Evolutionary conservation across 805 yeast genomes (phyloP).

Genomic region (Lachancea nothofagi): DNA sequence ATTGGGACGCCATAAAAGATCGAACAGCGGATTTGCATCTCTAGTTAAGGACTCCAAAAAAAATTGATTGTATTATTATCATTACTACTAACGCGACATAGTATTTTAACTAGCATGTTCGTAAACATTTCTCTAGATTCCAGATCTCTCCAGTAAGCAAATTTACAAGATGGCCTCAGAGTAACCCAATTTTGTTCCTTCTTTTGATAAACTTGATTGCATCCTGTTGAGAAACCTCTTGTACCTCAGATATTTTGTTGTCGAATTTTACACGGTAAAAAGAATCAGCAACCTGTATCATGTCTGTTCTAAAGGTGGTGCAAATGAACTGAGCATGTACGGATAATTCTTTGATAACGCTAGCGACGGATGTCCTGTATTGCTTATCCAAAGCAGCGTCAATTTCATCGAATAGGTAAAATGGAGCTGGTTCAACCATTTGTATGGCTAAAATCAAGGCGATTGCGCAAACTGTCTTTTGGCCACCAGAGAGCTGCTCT

Average conservation of each 20-base stretch:
- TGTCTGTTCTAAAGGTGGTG: conserved; percentile 92
- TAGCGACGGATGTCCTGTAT: conserved; percentile 82
- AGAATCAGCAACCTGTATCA: conserved; percentile 79
- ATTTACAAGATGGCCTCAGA: too few species aligned
- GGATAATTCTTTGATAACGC: conserved; percentile 61
- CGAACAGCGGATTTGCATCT: conserved; percentile 45
- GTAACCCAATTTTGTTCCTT: conserved; percentile 21
- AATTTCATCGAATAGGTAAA: conserved; percentile 91
- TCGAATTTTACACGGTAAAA: conserved; percentile 84
- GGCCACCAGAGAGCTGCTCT: conserved; percentile 95
- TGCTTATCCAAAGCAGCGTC: conserved; percentile 95
- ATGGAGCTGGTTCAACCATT: conserved; percentile 94
- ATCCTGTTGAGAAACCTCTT: conserved; percentile 60
- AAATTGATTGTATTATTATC: conserved; percentile 11
- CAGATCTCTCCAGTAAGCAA: too few species aligned
- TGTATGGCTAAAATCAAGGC: conserved; percentile 92
- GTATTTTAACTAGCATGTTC: not conserved
- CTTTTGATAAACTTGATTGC: conserved; percentile 85
- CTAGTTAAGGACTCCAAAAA: conserved; percentile 43
- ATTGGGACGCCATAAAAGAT: conserved; percentile 34
- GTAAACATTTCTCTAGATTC: too few species aligned
- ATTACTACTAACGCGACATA: not conserved
- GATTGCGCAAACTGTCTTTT: conserved; percentile 92
- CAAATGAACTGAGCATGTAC: conserved; percentile 82
- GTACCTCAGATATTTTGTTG: conserved; percentile 73